These are phyloP conservation scores for Aureobasidium mangrovei DNA, from an alignment of 2,329 filamentous ascomycete species.

Conservation along the genomic window DNA sequence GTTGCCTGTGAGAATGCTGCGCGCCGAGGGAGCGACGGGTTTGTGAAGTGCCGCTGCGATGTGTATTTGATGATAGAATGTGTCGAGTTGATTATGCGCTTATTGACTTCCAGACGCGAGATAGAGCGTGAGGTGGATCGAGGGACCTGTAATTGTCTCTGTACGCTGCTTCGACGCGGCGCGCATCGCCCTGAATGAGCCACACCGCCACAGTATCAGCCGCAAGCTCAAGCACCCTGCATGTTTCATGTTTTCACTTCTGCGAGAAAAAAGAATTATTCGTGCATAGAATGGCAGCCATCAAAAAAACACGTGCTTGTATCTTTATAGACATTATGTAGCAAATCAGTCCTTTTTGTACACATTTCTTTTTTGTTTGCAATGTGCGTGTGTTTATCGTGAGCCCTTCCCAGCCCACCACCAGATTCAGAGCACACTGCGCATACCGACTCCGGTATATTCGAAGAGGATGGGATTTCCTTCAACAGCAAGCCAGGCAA, in stretches of 20 bases:
- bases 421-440: neutral
- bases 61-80: neutral
- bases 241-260: slow-evolving; percentile 2
- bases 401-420: too few species aligned
- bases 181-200: neutral
- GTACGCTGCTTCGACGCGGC: neutral
- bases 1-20: neutral
- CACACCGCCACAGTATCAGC: neutral
- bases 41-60: neutral
- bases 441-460: slow-evolving; percentile 6
- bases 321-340: too few species aligned
- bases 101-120: neutral
- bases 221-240: neutral
- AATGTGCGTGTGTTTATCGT: neutral
- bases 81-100: neutral
- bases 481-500: slow-evolving; percentile 72
- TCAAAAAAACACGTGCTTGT: neutral
- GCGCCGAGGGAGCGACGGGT: neutral
- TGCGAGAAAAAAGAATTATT: neutral
- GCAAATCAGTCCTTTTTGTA: neutral
- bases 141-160: neutral
- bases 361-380: neutral
- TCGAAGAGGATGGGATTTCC: slow-evolving; percentile 61
- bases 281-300: neutral
- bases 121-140: neutral